Conservation (phyloP, 2,329 filamentous ascomycete genomes). For the Nakataea oryzae region DNA sequence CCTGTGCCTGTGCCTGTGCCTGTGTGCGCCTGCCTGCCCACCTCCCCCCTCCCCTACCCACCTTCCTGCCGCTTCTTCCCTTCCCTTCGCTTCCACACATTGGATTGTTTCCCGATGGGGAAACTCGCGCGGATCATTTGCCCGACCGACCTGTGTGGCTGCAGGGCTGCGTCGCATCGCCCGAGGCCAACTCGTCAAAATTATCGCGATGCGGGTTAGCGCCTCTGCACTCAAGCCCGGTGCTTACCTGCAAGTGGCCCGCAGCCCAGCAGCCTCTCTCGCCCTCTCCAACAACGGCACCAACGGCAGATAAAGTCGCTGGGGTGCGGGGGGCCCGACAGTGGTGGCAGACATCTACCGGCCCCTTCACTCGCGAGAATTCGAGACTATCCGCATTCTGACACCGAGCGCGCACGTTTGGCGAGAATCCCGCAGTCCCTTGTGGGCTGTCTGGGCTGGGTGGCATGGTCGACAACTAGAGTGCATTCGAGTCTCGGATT, state of each 20-base stretch:
- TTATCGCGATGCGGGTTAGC: slow-evolving; percentile 27
- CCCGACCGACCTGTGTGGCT: background rate
- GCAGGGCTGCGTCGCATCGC: background rate
- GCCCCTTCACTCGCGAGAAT: background rate
- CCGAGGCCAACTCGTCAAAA: slow-evolving; percentile 21
- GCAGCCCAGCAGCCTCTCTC: too few relatives aligned
- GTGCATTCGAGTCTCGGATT: background rate
- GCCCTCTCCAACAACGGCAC: background rate
- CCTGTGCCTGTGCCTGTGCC: too few relatives aligned
- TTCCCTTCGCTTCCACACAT: background rate
- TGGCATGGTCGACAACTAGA: background rate
- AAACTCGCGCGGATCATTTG: background rate
- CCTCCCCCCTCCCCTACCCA: too few relatives aligned
- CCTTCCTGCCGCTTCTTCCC: background rate
- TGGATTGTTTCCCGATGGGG: background rate
- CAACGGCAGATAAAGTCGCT: background rate
- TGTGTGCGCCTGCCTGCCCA: too few relatives aligned
- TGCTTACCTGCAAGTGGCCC: background rate
- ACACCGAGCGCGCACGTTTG: background rate
- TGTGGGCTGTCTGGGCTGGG: too few relatives aligned
- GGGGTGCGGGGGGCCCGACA: too few relatives aligned
- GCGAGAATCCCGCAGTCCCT: background rate
- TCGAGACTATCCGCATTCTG: background rate
- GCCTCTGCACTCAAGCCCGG: slow-evolving; percentile 6
- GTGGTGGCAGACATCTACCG: background rate